A percentile compares a stretch with the other conserved stretches of the same genome.
phyloP scores from a whole-genome alignment of 352 stramenopile species.

The Blastocystis sp. region DNA sequence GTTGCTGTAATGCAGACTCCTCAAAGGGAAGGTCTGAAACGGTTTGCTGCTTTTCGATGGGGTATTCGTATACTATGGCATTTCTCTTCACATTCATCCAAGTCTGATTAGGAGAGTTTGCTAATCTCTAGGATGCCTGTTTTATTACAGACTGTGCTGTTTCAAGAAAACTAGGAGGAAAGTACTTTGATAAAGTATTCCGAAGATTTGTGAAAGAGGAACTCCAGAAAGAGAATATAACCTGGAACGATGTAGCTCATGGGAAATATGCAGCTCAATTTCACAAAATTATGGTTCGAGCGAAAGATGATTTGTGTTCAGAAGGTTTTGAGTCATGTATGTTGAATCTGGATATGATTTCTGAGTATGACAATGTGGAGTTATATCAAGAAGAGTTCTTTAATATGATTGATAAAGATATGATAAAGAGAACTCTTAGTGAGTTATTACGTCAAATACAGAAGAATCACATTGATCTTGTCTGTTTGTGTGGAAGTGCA shows the following conservation, averaged over 20 bases:
- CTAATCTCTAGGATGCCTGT: not conserved
- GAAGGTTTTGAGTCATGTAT: not conserved
- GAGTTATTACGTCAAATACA: not conserved
- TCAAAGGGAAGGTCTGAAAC: not conserved
- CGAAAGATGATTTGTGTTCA: not conserved
- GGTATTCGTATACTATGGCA: not conserved
- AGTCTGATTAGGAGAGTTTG: not conserved
- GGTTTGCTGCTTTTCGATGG: not conserved
- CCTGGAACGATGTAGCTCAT: not conserved
- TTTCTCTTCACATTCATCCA: not conserved
- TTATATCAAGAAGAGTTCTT: not conserved
- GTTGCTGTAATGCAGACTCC: not conserved
- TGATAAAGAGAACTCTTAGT: not conserved
- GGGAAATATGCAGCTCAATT: not conserved
- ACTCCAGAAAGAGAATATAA: not conserved
- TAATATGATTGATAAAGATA: too few species aligned
- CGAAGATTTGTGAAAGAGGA: not conserved
- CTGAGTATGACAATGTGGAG: not conserved
- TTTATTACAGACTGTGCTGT: not conserved
- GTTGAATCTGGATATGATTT: not conserved
- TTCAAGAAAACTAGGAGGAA: conserved; percentile 1
- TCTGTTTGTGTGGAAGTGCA: not conserved
- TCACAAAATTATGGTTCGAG: not conserved
- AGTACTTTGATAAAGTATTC: not conserved
- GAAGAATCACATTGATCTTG: not conserved